These are phyloP conservation scores for Kentomonas sorsogonicus DNA, from an alignment of 208 protist genomes.

Conservation along the genomic window DNA sequence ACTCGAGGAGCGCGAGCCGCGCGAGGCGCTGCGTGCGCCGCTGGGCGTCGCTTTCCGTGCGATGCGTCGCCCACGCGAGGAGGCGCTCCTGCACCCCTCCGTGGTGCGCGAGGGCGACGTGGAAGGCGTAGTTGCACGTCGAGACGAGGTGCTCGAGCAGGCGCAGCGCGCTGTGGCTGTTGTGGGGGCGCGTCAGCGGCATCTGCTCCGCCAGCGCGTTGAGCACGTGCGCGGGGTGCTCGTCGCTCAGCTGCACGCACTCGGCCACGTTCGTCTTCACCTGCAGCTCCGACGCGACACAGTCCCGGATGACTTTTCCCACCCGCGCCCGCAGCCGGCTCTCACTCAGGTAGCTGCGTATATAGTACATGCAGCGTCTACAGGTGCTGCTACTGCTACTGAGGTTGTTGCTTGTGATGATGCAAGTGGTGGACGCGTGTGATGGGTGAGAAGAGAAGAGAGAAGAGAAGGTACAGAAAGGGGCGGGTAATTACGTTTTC, in stretches of 20 bases:
- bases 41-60: constrained; percentile 44
- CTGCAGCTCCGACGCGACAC: no score
- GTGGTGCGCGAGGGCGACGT: constrained; percentile 56
- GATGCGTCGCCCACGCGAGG: constrained; percentile 40
- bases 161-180: constrained; percentile 35
- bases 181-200: constrained; percentile 20
- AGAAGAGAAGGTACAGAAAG: no score
- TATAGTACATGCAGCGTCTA: no score
- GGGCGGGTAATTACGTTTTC: no score
- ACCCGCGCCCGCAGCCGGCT: no score
- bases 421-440: no score
- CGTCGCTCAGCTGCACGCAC: constrained; percentile 49
- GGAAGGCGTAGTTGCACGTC: constrained; percentile 70
- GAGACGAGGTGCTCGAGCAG: constrained; percentile 76
- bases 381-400: constrained; percentile 14
- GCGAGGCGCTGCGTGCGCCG: constrained; percentile 55
- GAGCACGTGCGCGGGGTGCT: constrained; percentile 49
- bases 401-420: no score
- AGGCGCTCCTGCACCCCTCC: constrained; percentile 53
- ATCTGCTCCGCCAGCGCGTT: constrained; percentile 35
- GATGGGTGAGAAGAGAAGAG: no score
- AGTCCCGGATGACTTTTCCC: no score
- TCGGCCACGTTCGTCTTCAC: constrained; percentile 21
- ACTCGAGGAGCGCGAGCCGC: constrained; percentile 76
- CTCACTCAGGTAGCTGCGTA: no score